Percentiles rank a stretch among this genome's conserved stretches.
Conservation (phyloP, 2,329 filamentous ascomycete species). For the Sarocladiaceae sp. region DNA sequence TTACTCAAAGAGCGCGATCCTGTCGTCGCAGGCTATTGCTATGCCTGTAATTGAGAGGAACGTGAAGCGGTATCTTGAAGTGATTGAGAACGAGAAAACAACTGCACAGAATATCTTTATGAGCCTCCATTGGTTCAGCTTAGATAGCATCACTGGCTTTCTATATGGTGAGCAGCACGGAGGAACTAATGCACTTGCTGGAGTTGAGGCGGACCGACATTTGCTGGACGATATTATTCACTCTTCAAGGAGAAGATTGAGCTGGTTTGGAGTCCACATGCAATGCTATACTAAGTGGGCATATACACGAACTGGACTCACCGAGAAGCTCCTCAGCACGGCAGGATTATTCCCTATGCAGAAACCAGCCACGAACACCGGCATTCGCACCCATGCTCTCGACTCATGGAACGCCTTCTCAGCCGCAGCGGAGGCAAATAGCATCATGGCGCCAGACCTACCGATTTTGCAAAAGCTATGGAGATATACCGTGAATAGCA, state of each 20-base stretch:
- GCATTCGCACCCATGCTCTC: constrained; percentile 32
- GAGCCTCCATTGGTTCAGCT: too few relatives aligned
- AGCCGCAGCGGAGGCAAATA: constrained; percentile 4
- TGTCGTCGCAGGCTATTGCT: too few relatives aligned
- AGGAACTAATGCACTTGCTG: too few relatives aligned
- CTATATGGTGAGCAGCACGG: too few relatives aligned
- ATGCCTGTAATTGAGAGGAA: constrained; percentile 14
- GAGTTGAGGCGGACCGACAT: too few relatives aligned
- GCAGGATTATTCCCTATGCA: constrained; percentile 46
- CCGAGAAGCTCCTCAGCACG: constrained; percentile 30
- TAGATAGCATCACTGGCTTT: too few relatives aligned
- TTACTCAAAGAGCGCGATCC: constrained; percentile 46
- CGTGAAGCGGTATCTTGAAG: constrained; percentile 29
- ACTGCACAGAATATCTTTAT: too few relatives aligned
- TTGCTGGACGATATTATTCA: constrained; percentile 46
- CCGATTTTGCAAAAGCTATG: too few relatives aligned
- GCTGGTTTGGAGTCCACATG: constrained; percentile 46
- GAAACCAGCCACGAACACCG: constrained; percentile 46
- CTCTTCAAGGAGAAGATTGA: constrained; percentile 36
- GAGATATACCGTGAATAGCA: constrained; percentile 24
- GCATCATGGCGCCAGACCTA: constrained; percentile 34
- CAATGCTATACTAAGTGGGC: constrained; percentile 42
- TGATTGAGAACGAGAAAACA: too few relatives aligned
- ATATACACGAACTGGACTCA: constrained; percentile 34
- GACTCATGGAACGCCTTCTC: constrained; percentile 10